Evolutionary conservation across 345 rosid genomes (phyloP).

Genomic region (Excoecaria agallocha): DNA sequence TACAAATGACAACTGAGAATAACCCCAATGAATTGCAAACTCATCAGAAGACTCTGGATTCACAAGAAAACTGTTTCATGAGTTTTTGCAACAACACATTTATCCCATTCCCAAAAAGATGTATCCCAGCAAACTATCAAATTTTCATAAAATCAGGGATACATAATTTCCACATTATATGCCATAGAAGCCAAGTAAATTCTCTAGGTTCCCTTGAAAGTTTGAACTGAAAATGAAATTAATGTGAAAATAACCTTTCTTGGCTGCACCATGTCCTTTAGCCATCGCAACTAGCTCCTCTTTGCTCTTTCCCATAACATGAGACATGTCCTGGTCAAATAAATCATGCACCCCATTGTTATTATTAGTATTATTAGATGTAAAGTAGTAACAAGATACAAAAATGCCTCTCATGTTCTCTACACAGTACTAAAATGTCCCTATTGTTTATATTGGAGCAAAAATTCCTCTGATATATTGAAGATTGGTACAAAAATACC

Average conservation of each 20-base stretch:
- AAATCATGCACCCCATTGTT: conserved; percentile 14
- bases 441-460: too few relatives aligned
- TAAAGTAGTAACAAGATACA: neutral
- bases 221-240: neutral
- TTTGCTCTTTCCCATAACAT: conserved; percentile 76
- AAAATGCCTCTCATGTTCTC: too few relatives aligned
- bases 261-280: conserved; percentile 40
- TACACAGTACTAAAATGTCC: too few relatives aligned
- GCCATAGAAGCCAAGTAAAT: neutral
- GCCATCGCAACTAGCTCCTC: conserved; percentile 96
- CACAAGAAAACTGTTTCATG: neutral
- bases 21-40: neutral
- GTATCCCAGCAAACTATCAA: neutral
- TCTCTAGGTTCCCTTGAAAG: neutral
- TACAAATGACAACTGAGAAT: neutral
- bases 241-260: conserved; percentile 48
- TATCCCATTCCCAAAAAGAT: neutral
- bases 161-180: neutral
- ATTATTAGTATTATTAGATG: conserved; percentile 3
- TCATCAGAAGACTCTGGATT: neutral
- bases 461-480: too few relatives aligned
- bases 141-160: neutral
- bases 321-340: conserved; percentile 69
- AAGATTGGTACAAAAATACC: too few relatives aligned
- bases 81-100: neutral